phyloP scores from a whole-genome alignment of 352 stramenopile genomes.

The Lagenidium giganteum region DNA sequence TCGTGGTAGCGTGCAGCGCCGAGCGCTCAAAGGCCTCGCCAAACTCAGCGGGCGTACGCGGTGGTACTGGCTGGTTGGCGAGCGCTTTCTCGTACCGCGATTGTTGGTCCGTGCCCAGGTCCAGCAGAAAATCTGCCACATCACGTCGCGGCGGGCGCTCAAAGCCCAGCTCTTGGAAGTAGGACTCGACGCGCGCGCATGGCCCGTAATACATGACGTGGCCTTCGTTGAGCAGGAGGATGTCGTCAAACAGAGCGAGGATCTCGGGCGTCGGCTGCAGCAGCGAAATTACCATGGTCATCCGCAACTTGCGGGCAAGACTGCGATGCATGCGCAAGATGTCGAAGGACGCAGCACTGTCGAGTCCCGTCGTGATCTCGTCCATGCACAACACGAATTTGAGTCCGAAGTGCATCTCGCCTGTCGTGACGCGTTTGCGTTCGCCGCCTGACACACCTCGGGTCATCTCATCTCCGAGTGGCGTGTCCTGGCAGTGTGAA shows the following conservation, averaged over 20 bases:
- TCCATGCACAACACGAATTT: slow-evolving; percentile 4
- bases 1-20: slow-evolving; percentile 11
- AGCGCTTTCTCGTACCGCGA: slow-evolving; percentile 10
- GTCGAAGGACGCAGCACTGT: slow-evolving; percentile 14
- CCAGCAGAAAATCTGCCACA: slow-evolving; percentile 30
- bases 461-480: slow-evolving; percentile 47
- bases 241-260: slow-evolving; percentile 86
- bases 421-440: slow-evolving; percentile 58
- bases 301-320: slow-evolving; percentile 25
- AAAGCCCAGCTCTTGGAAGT: slow-evolving; percentile 79
- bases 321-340: slow-evolving; percentile 25
- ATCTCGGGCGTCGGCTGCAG: slow-evolving; percentile 86
- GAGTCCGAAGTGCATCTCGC: slow-evolving; percentile 56
- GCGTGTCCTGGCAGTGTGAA: slow-evolving; percentile 39
- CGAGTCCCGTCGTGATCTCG: slow-evolving; percentile 13
- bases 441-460: slow-evolving; percentile 63
- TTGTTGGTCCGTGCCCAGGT: slow-evolving; percentile 24
- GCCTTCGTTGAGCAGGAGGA: slow-evolving; percentile 63
- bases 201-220: slow-evolving; percentile 21
- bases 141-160: slow-evolving; percentile 22
- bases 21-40: slow-evolving; percentile 15
- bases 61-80: slow-evolving; percentile 4
- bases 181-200: slow-evolving; percentile 20
- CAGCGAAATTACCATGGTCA: slow-evolving; percentile 47
- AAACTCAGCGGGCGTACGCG: slow-evolving; percentile 15